Conservation (phyloP, 2,329 filamentous ascomycete species). For the Colletotrichum sp. region DNA sequence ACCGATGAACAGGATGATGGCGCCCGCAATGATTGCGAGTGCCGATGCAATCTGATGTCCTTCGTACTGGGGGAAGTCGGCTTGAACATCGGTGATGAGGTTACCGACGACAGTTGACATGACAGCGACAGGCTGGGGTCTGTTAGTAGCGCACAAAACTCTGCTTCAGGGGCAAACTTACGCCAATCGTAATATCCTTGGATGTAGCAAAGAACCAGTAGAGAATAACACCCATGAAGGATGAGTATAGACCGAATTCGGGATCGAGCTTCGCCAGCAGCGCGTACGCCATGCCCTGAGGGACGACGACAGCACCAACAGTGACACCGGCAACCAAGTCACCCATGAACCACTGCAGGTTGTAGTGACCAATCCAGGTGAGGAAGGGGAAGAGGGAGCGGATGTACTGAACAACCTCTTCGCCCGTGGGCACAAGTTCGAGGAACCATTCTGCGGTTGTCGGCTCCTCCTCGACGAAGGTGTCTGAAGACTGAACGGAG, state of each 20-base stretch:
- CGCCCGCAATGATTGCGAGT: conserved; percentile 78
- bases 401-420: conserved; percentile 64
- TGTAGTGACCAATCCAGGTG: conserved; percentile 90
- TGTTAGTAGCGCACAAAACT: neutral
- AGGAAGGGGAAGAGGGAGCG: conserved; percentile 83
- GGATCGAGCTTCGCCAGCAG: conserved; percentile 78
- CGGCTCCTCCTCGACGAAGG: conserved; percentile 84
- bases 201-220: conserved; percentile 99
- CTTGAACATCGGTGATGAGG: conserved; percentile 70
- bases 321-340: conserved; percentile 81
- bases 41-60: conserved; percentile 76
- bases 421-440: conserved; percentile 63
- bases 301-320: conserved; percentile 77
- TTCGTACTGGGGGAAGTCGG: conserved; percentile 60
- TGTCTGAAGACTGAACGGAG: conserved; percentile 74
- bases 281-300: conserved; percentile 96
- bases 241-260: conserved; percentile 90
- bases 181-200: conserved; percentile 97
- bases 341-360: conserved; percentile 84
- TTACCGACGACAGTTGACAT: conserved; percentile 91
- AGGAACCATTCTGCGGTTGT: conserved; percentile 74
- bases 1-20: conserved; percentile 79
- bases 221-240: conserved; percentile 91
- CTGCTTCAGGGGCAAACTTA: conserved; percentile 49
- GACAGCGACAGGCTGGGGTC: conserved; percentile 81